Evolutionary conservation across 371 early-diverging fungal species (phyloP).

Genomic region (Actinomortierella ambigua): DNA sequence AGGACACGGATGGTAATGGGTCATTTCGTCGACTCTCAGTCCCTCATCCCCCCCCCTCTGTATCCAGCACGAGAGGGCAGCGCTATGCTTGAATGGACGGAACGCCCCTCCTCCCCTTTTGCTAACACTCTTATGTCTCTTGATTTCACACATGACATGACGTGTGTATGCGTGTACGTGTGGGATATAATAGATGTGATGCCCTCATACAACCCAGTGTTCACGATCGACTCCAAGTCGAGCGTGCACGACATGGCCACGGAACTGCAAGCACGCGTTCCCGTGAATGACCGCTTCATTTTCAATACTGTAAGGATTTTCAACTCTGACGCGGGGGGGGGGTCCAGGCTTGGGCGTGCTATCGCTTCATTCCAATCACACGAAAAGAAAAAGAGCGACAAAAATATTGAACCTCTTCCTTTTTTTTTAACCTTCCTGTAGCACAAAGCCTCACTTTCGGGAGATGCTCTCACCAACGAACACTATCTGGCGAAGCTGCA

Average conservation of each 20-base stretch:
- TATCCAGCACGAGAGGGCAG: not conserved
- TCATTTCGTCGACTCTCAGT: no score
- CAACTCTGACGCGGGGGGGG: not conserved
- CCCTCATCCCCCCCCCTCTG: no score
- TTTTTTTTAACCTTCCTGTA: conserved; percentile 8
- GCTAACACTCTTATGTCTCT: no score
- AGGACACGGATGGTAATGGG: conserved; percentile 19
- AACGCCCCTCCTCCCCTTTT: no score
- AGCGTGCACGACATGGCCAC: conserved; percentile 26
- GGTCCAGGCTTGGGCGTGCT: not conserved
- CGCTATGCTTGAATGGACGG: not conserved
- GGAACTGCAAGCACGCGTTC: conserved; percentile 23
- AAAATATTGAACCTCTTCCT: conserved; percentile 14
- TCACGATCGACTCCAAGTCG: conserved; percentile 16
- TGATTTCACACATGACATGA: not conserved
- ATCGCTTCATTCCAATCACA: not conserved
- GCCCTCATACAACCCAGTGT: conserved; percentile 29
- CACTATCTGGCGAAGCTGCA: conserved; percentile 34
- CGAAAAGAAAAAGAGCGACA: not conserved
- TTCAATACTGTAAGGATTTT: conserved; percentile 31
- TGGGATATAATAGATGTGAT: conserved; percentile 15
- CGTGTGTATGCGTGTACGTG: not conserved
- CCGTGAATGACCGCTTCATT: conserved; percentile 25
- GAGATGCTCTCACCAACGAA: conserved; percentile 38
- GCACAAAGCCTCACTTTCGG: conserved; percentile 35